Evolutionary conservation across 2,329 filamentous ascomycete genomes (phyloP).

Genomic region (Chrysosporium keratinophilum): DNA sequence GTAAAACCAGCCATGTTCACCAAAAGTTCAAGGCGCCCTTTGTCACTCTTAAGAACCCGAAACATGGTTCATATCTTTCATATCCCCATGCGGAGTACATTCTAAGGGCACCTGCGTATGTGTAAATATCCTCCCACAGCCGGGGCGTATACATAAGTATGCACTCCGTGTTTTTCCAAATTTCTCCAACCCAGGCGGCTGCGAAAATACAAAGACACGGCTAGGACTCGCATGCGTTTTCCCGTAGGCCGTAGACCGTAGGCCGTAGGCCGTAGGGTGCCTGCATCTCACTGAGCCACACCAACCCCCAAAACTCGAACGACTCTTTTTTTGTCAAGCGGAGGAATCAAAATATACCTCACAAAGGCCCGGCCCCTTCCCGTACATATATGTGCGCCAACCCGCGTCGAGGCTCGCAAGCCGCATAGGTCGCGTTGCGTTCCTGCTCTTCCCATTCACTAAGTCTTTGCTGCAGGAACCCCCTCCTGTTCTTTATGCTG

Average conservation of each 20-base stretch:
- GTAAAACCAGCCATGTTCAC: no score
- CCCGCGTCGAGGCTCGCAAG: background rate
- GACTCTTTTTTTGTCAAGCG: background rate
- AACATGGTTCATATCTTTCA: no score
- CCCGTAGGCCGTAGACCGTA: background rate
- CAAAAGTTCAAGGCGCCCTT: background rate
- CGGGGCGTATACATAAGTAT: no score
- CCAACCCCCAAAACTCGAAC: no score
- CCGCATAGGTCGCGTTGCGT: background rate
- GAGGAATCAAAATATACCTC: background rate
- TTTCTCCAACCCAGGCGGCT: background rate
- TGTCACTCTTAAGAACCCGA: background rate
- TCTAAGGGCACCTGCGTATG: no score
- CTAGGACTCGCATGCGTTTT: background rate
- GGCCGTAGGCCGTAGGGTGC: background rate
- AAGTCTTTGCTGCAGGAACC: background rate
- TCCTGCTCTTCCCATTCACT: background rate
- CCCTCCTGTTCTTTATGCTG: slow-evolving; percentile 1
- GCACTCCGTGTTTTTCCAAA: background rate
- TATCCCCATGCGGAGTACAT: no score
- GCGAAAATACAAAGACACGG: background rate
- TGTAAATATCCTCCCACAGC: background rate
- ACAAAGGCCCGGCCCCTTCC: background rate
- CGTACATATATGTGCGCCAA: no score
- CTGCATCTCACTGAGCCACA: background rate